These are phyloP conservation scores for Claviceps sorghi DNA, from an alignment of 2,329 filamentous ascomycete species.

Conservation along the genomic window DNA sequence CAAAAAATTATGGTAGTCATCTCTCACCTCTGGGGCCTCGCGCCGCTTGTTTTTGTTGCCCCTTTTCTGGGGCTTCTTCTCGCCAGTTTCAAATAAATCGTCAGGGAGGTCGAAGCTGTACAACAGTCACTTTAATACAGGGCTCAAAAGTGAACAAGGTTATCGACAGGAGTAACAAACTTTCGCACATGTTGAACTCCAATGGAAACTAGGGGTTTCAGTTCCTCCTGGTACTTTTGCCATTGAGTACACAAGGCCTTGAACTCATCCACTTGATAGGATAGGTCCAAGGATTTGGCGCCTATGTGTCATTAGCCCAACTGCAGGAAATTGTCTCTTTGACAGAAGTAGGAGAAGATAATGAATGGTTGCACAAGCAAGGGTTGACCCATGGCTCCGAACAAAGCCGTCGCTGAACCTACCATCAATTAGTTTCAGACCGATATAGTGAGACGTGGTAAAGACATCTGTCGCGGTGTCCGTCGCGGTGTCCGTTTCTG, in stretches of 20 bases:
- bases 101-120: slow-evolving; percentile 73
- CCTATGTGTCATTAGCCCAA: slow-evolving; percentile 24
- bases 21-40: slow-evolving; percentile 30
- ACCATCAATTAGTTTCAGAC: slow-evolving; percentile 66
- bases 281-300: slow-evolving; percentile 59
- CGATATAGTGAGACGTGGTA: slow-evolving; percentile 90
- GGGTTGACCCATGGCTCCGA: neutral
- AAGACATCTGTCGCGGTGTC: slow-evolving; percentile 39
- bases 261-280: slow-evolving; percentile 73
- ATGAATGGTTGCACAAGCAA: neutral
- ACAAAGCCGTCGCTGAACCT: slow-evolving; percentile 19
- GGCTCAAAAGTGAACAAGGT: neutral
- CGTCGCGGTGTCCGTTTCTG: slow-evolving; percentile 10
- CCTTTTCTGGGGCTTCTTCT: slow-evolving; percentile 54
- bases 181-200: slow-evolving; percentile 73
- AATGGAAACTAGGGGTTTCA: slow-evolving; percentile 48
- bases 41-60: slow-evolving; percentile 33
- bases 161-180: slow-evolving; percentile 36
- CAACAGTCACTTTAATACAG: neutral
- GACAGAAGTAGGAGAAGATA: too few relatives aligned
- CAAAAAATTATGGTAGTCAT: slow-evolving; percentile 4
- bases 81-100: slow-evolving; percentile 74
- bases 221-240: slow-evolving; percentile 58
- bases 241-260: slow-evolving; percentile 66
- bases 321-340: neutral